Base-by-base conservation (phyloP, 345 rosid genomes). In the Anastatica hierochuntica region DNA sequence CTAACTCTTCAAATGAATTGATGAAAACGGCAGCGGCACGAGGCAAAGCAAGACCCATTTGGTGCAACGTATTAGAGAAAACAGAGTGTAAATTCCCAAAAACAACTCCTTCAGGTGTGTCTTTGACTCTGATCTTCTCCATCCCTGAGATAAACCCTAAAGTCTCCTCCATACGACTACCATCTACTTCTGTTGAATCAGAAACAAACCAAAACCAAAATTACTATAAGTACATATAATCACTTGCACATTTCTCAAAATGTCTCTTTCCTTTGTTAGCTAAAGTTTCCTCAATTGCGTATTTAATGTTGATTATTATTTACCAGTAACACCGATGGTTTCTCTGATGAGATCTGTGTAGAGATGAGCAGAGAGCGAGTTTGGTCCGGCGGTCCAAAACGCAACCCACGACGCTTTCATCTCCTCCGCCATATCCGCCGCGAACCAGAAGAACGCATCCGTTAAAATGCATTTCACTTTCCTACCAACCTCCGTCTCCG, bases 371-470 rank as follows among this genome's bases (percentile, higher is more conserved):
- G 80, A 59, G 21, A 77, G 75, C 4, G 65, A 56, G 14, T 52
- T 55, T 0, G 95, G 75, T 41, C 69, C 69, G 5, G 72, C 63
- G 9, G 70, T 38, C 69, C 76, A 77, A 14, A 70, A 62, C 1
- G 82, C 51, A 26, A 79, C 14, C 95, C 90, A 85, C 14, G 78
- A 56, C 38, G 71, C 59, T 6, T 20, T 46, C 58, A 68, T 27
- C 15, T 62, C 70, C 17, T 46, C 14, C 0, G 85, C 83, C 40
- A 85, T 58, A 3, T 67, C 75, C 6, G 49, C 75, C 0, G 65
- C 59, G 57, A 60, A 78, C 75, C 73, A 67, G 35, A 73, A 44
- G 72, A 88, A 79, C 13, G 74, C 79, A 26, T 85, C 92, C 0
- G 82, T 61, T 1, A 85, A 14, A 58, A 83, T 2, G 48, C 79